Evolutionary conservation across 306 rosid species (phyloP), one percentile per base, ranked within the genome.

Genomic region (Vicia faba): DNA sequence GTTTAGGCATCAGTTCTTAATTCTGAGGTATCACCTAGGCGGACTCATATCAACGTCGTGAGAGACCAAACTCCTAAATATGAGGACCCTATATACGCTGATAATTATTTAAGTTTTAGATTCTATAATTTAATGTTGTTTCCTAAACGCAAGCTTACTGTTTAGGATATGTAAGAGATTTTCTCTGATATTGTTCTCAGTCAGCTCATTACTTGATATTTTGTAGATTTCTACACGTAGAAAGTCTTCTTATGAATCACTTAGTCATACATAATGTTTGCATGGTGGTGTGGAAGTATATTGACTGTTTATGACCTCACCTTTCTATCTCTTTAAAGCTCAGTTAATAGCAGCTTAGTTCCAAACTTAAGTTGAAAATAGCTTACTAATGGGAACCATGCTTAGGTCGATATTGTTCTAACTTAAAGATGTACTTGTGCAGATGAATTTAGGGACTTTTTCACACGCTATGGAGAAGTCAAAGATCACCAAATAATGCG

Each of bases 401-500:
- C 45, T 49, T 19, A 54, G 0, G 41, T 56, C 71, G 7, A 61
- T 57, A 53, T 29, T 11, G 12, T 11, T 75, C 73, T 67, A 15
- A 38, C 59, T 67, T 75, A 15, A 20, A 38, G 54, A 41, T 68
- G 51, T 44, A 29, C 66, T 67, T 82, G 46, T 80, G 86, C 86
- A 86, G 92, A 80, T 68, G 92, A 85, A 85, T 80, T 89, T 36
- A 73, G 84, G 44, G 91, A 75, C 70, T 92, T 85, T 83, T 92
- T 84, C 81, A 74, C 84, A n/a, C 89, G 83, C 72, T 90, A 78
- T 69, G 95, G 96, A 26, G 96, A 84, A 64, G 91, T 90, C 14
- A 87, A 82, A 73, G 95, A 90, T 67, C 81, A 87, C 77, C 96
- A 90, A 75, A 87, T 90, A 75, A 90, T 90, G 96, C 79, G 91